These are phyloP conservation scores for Fomitopsis pinicola DNA, from an alignment of 1,284 basidiomycete genomes.

Conservation along the genomic window DNA sequence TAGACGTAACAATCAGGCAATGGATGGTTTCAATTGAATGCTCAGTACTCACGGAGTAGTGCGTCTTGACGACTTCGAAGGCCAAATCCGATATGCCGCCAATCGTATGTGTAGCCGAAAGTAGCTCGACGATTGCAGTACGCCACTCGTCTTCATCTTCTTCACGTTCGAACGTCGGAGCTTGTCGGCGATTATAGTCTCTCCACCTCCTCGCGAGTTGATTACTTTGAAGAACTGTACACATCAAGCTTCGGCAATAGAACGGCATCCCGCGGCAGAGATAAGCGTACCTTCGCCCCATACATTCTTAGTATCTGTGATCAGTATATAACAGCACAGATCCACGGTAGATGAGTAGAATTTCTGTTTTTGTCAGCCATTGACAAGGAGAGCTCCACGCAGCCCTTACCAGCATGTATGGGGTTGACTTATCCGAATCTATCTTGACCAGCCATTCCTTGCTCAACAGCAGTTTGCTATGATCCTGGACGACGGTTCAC, in stretches of 20 bases:
- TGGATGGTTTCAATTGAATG: background rate
- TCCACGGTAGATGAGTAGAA: conserved; percentile 52
- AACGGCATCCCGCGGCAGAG: background rate
- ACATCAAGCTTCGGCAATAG: conserved; percentile 3
- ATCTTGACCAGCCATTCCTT: conserved; percentile 73
- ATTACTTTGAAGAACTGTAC: conserved; percentile 50
- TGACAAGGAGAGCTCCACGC: conserved; percentile 2
- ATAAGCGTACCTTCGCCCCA: conserved; percentile 64
- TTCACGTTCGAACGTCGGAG: conserved; percentile 9
- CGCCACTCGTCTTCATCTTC: conserved; percentile 56
- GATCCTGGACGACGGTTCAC: conserved; percentile 38
- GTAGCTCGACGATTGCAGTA: conserved; percentile 43
- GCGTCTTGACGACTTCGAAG: conserved; percentile 54
- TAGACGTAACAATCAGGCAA: conserved; percentile 24
- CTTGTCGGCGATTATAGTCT: conserved; percentile 37
- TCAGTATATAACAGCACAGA: conserved; percentile 51
- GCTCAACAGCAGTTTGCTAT: conserved; percentile 47
- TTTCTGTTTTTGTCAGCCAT: conserved; percentile 39
- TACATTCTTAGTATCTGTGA: conserved; percentile 70
- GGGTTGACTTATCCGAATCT: conserved; percentile 51
- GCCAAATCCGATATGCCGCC: conserved; percentile 51
- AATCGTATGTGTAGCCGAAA: conserved; percentile 53
- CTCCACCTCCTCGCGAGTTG: conserved; percentile 67
- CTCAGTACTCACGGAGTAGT: conserved; percentile 47
- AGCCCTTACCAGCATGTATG: conserved; percentile 64